These are phyloP conservation scores for Annulohypoxylon stygium DNA, from an alignment of 495 filamentous ascomycete species.

Conservation along the genomic window DNA sequence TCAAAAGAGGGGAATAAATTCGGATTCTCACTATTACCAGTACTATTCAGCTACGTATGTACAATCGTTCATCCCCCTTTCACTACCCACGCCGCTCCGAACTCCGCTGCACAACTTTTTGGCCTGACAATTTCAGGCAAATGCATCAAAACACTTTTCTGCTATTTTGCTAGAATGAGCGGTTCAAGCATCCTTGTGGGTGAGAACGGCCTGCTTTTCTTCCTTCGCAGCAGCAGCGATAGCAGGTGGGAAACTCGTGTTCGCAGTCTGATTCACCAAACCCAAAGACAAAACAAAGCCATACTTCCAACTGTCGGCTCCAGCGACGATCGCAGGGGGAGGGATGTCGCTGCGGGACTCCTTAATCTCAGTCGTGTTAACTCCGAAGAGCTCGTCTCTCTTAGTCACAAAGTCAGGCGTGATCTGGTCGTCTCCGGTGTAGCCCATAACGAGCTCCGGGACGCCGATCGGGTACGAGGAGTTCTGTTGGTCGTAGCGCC, in stretches of 20 bases:
- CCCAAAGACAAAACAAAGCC: constrained; percentile 46
- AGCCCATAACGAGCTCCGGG: constrained; percentile 58
- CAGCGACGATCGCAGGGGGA: constrained; percentile 20
- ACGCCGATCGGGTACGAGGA: constrained; percentile 51
- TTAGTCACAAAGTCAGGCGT: constrained; percentile 67
- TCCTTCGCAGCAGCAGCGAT: not conserved
- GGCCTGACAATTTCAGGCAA: not conserved
- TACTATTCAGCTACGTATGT: constrained; percentile 5
- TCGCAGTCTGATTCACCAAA: constrained; percentile 41
- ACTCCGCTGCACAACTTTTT: not conserved
- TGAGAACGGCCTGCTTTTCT: constrained; percentile 13
- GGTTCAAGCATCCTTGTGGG: not conserved
- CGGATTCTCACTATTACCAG: not conserved
- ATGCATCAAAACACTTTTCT: not conserved
- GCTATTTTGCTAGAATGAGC: not conserved
- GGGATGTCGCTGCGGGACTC: constrained; percentile 42
- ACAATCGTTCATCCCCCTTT: not conserved
- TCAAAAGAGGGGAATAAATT: not conserved
- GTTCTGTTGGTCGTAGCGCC: constrained; percentile 54
- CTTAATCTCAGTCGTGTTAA: constrained; percentile 51
- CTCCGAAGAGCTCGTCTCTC: constrained; percentile 66
- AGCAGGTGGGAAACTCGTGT: constrained; percentile 28
- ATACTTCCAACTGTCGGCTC: constrained; percentile 51
- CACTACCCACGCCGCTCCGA: not conserved
- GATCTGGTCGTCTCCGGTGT: constrained; percentile 56